Conservation (phyloP, 108 stramenopile species). For the Cylindrotheca closterium region DNA sequence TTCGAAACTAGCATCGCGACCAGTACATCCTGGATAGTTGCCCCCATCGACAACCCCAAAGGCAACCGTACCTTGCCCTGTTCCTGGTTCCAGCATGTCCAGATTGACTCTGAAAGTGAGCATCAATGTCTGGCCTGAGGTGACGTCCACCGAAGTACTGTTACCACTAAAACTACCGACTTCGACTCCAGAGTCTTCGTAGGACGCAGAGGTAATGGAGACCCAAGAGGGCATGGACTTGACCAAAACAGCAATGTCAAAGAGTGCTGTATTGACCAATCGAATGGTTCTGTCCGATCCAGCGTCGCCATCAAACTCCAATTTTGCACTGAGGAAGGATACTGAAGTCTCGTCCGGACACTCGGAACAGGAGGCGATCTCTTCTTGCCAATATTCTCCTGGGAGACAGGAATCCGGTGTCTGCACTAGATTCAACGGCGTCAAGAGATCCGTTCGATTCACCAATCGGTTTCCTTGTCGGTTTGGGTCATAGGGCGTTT, state of each 20-base stretch:
- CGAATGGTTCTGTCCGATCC: neutral
- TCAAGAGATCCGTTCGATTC: constrained; percentile 22
- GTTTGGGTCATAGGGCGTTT: constrained; percentile 23
- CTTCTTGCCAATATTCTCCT: constrained; percentile 20
- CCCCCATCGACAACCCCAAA: constrained; percentile 14
- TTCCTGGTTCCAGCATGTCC: constrained; percentile 11
- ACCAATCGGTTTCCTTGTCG: constrained; percentile 13
- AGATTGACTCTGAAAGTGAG: too few relatives aligned
- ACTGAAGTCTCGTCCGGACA: constrained; percentile 2
- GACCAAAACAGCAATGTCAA: constrained; percentile 1
- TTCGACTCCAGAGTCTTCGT: too few relatives aligned
- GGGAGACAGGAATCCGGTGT: constrained; percentile 12
- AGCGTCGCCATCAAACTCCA: neutral
- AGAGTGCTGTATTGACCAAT: neutral
- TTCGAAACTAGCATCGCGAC: constrained; percentile 7
- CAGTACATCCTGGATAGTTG: constrained; percentile 10
- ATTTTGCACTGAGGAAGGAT: neutral
- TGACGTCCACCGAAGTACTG: too few relatives aligned
- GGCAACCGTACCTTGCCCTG: constrained; percentile 1
- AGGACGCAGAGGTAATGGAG: neutral
- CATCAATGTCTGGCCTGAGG: too few relatives aligned
- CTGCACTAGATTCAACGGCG: constrained; percentile 27
- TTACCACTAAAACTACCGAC: too few relatives aligned
- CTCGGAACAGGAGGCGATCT: neutral
- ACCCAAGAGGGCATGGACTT: constrained; percentile 9